Base-by-base conservation (phyloP, 306 rosid species). In the Myrica gale region DNA sequence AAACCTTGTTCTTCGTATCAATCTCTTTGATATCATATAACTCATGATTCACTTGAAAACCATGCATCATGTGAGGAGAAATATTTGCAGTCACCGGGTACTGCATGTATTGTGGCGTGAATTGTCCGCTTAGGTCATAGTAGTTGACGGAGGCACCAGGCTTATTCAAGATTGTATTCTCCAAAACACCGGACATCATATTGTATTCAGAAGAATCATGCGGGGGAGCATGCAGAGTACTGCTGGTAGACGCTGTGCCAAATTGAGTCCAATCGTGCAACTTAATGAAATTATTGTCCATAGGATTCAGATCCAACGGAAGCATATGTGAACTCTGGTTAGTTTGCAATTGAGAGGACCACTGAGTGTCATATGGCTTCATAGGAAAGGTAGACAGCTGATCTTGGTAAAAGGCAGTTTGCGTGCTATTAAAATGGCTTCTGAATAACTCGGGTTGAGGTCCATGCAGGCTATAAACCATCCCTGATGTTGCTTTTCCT, bases 1-100 rank as follows among this genome's bases (percentile, higher is more conserved):
- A 66, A 42, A 13, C 20, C 32, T 42, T 66, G 70, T 66, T 66
- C 70, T 66, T 66, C 70, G n/a, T n/a, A 66, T 66, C 70, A 26
- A 41, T 17, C 50, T 66, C 50, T 17, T n/a, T 4, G 48, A 66
- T 17, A 42, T 66, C 70, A 42, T 66, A 42, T 17, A 42, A 66
- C 46, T 66, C 70, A 41, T 32, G 37, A 32, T 65, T 65, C 23
- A 41, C 69, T 17, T 41, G 69, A 42, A 66, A 42, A 26, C 48
- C 20, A 66, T 43, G 48, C 20, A 41, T 32, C 15, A 15, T 39
- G 70, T 4, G 70, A 48, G 53, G 3, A 41, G 47, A 7, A 8
- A 42, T 42, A 66, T 19, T 42, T n/a, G 51, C 5, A 13, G 17
- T 19, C 13, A n/a, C 5, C 32, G 70, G 70, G 47, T n/a, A 65